Evolutionary conservation across 106 monocot species (phyloP).

Genomic region (Dactylorhiza incarnata): DNA sequence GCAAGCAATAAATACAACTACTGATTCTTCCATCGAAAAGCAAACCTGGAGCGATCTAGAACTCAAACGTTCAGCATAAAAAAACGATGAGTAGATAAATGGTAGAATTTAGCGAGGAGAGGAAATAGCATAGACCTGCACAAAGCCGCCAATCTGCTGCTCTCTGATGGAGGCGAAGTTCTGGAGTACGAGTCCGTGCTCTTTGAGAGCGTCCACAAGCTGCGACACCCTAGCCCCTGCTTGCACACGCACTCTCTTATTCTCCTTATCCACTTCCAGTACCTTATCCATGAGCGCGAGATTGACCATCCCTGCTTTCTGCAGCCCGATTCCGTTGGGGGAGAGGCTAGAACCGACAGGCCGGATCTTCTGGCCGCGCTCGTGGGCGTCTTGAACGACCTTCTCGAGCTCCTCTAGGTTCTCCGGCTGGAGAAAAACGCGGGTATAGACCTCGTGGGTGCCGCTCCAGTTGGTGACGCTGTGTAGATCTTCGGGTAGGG

Average conservation of each 20-base stretch:
- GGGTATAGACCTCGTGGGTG: conserved; percentile 85
- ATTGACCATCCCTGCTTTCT: conserved; percentile 79
- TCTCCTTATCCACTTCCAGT: conserved; percentile 59
- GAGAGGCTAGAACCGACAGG: conserved; percentile 89
- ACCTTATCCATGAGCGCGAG: conserved; percentile 93
- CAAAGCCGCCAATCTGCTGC: conserved; percentile 88
- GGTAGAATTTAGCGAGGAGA: not conserved
- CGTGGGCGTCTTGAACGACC: conserved; percentile 45
- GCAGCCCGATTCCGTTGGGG: conserved; percentile 86
- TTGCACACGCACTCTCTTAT: conserved; percentile 71
- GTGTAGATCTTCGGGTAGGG: conserved; percentile 94
- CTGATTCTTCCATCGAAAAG: not conserved
- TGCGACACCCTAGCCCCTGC: conserved; percentile 76
- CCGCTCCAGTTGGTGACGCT: conserved; percentile 92
- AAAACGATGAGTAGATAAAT: not conserved
- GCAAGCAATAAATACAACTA: not conserved
- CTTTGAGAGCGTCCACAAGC: conserved; percentile 79
- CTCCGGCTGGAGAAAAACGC: conserved; percentile 85
- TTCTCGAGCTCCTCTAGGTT: conserved; percentile 50
- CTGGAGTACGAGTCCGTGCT: conserved; percentile 85
- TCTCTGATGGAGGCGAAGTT: conserved; percentile 95
- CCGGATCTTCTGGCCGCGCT: conserved; percentile 43
- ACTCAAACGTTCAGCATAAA: not conserved
- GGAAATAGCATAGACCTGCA: conserved; percentile 39
- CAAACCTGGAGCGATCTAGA: not conserved